A percentile compares a stretch with the other conserved stretches of the same genome.
These are phyloP conservation scores for Fabrea salina DNA, from an alignment of 169 alveolate genomes.

Conservation along the genomic window DNA sequence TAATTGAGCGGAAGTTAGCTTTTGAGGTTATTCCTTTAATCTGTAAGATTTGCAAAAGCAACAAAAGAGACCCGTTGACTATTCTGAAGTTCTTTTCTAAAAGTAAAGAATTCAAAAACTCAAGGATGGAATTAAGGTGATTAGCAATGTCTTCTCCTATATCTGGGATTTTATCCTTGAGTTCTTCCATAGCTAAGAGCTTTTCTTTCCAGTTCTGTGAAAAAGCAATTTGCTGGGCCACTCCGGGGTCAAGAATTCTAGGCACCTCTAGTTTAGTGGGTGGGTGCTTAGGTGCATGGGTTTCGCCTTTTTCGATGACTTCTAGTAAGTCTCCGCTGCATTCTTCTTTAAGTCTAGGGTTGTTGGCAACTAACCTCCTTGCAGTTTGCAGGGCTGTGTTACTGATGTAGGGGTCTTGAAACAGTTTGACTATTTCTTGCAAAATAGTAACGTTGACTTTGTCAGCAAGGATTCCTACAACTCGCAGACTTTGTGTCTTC, in stretches of 20 bases:
- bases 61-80: not conserved
- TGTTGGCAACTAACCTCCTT: not conserved
- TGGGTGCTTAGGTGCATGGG: not conserved
- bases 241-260: not conserved
- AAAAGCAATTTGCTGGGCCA: not conserved
- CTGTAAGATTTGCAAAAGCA: not conserved
- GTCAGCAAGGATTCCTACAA: not conserved
- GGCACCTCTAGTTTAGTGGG: not conserved
- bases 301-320: not conserved
- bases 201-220: slow-evolving; percentile 3
- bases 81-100: not conserved
- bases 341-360: not conserved
- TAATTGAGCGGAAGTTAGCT: not conserved
- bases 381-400: slow-evolving; percentile 29
- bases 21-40: slow-evolving; percentile 15
- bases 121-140: not conserved
- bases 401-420: slow-evolving; percentile 4
- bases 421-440: not conserved
- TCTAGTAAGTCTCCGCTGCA: not conserved
- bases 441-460: not conserved
- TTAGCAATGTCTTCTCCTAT: not conserved
- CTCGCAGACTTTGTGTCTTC: slow-evolving; percentile 3
- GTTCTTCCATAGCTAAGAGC: slow-evolving; percentile 4
- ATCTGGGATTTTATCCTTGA: not conserved
- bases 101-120: not conserved